Base-by-base conservation (phyloP, 2,329 filamentous ascomycete genomes). In the Rhexocercosporidium sp. region DNA sequence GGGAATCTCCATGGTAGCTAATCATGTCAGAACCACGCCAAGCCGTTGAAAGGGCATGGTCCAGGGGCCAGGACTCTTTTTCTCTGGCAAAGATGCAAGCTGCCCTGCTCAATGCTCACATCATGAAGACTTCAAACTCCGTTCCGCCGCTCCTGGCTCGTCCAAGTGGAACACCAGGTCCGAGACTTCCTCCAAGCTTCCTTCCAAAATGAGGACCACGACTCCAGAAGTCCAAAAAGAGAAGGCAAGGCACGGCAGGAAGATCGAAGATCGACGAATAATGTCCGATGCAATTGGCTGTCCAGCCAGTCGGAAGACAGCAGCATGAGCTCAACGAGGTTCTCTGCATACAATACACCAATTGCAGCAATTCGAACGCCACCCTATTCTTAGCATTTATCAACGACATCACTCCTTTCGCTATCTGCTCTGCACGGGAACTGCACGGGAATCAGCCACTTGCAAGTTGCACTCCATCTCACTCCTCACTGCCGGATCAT, bases 1-100 rank as follows among this genome's bases (percentile, higher is more conserved):
- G 53, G 51, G 54, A 41, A 57, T 7, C 53, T 20, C 54, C 54
- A 57, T 57, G 54, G n/a, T 57, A 27, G 9, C 20, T 41, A n/a
- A 25, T 41, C 11, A 14, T 20, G 9, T 25, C 31, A 57, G 34
- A 22, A 41, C 31, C 31, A 41, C 12, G n/a, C 41, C 16, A 18
- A 7, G 14, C 49, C 25, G 49, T 53, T 53, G 25, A 53, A 31
- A 4, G 18, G 7, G 22, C 25, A 31, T 53, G 49, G 47, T 16
- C 47, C 49, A 53, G 25, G 34, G 34, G 9, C 34, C 34, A 9
- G 49, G 49, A 3, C 7, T 31, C 25, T 53, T 31, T 9, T 53
- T 31, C n/a, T 25, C 18, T 31, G 5, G 5, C 14, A 44, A n/a
- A n/a, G n/a, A n/a, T n/a, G n/a, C n/a, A n/a, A n/a, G 39, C 16